phyloP scores from a whole-genome alignment of 2,329 filamentous ascomycete genomes.

The Didymella pinodella region DNA sequence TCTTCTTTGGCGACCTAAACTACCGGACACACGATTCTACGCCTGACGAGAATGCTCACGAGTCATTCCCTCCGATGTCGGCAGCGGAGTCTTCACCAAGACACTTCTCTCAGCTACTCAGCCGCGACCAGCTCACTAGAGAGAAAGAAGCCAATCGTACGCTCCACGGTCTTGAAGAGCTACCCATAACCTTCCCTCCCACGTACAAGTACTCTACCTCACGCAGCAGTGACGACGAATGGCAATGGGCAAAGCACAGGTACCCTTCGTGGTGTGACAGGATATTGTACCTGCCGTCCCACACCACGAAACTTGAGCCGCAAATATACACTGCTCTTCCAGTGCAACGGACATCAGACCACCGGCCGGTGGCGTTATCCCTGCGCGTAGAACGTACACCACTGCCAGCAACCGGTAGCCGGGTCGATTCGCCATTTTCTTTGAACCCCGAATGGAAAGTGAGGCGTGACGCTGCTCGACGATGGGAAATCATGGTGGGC shows the following conservation, averaged over 20 bases:
- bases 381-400: slow-evolving; percentile 67
- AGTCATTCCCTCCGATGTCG: slow-evolving; percentile 69
- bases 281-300: slow-evolving; percentile 72
- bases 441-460: slow-evolving; percentile 66
- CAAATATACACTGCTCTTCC: slow-evolving; percentile 77
- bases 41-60: slow-evolving; percentile 66
- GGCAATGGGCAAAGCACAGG: slow-evolving; percentile 80
- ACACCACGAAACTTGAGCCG: slow-evolving; percentile 62
- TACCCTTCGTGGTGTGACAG: slow-evolving; percentile 93
- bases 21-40: slow-evolving; percentile 80
- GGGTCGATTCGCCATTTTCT: slow-evolving; percentile 59
- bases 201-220: slow-evolving; percentile 84
- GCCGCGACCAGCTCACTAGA: slow-evolving; percentile 78
- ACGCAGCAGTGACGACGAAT: slow-evolving; percentile 53
- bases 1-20: slow-evolving; percentile 92
- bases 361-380: slow-evolving; percentile 81
- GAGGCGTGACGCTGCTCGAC: slow-evolving; percentile 62
- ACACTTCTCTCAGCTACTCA: slow-evolving; percentile 73
- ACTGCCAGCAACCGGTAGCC: slow-evolving; percentile 44
- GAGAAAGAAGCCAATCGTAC: slow-evolving; percentile 75
- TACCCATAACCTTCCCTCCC: slow-evolving; percentile 79
- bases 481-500: slow-evolving; percentile 67
- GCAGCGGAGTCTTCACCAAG: slow-evolving; percentile 57
- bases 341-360: slow-evolving; percentile 83
- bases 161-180: slow-evolving; percentile 80